phyloP scores from a whole-genome alignment of 2,329 filamentous ascomycete species.

The Calonectria henricotiae region DNA sequence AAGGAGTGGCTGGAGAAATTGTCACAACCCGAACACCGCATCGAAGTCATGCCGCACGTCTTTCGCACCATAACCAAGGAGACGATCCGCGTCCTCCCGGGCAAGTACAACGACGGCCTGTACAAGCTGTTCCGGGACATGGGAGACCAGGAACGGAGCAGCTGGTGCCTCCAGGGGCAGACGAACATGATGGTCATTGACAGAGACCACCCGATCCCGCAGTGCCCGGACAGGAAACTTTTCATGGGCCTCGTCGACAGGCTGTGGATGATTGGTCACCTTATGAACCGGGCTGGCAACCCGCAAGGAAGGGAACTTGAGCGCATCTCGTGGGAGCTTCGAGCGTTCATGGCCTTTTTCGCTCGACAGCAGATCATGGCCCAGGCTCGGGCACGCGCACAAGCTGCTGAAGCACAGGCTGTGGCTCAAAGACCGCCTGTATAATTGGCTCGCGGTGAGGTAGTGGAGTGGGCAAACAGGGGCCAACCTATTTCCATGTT shows the following conservation, averaged over 20 bases:
- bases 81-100: slow-evolving; percentile 21
- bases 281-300: slow-evolving; percentile 1
- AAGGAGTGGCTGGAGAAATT: slow-evolving; percentile 25
- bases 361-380: not conserved
- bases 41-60: slow-evolving; percentile 7
- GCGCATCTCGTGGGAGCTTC: slow-evolving; percentile 24
- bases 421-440: not conserved
- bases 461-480: not conserved
- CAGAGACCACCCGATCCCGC: not conserved
- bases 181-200: not conserved
- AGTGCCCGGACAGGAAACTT: not conserved
- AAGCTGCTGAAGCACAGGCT: not conserved
- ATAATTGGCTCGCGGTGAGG: not conserved
- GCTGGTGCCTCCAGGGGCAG: slow-evolving; percentile 14
- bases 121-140: slow-evolving; percentile 24
- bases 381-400: not conserved
- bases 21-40: not conserved
- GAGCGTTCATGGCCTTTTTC: slow-evolving; percentile 6
- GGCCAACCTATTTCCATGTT: not conserved
- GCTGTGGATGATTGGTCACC: slow-evolving; percentile 26
- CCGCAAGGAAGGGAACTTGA: slow-evolving; percentile 9
- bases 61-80: slow-evolving; percentile 21
- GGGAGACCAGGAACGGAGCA: slow-evolving; percentile 11
- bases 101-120: slow-evolving; percentile 19
- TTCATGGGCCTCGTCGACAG: not conserved